phyloP scores from a whole-genome alignment of 1,284 basidiomycete species.

The Apiotrichum veenhuisii region DNA sequence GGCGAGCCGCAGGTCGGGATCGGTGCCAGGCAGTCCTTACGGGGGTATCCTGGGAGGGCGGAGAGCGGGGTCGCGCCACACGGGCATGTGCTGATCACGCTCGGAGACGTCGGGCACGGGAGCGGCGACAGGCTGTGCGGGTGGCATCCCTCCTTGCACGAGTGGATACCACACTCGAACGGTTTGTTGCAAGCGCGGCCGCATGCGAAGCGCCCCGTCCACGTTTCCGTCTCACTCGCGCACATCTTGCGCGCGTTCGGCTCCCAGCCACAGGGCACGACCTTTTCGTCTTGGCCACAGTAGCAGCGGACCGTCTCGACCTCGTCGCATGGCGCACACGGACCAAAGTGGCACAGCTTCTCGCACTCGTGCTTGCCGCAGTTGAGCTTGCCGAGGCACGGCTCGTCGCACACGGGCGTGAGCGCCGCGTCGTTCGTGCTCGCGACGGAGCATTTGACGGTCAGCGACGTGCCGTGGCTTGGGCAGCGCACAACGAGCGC shows the following conservation, averaged over 20 bases:
- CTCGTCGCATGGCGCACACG: conserved; percentile 62
- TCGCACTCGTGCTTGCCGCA: conserved; percentile 64
- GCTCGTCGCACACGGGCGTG: conserved; percentile 62
- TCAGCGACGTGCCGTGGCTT: conserved; percentile 60
- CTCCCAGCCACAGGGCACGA: conserved; percentile 64
- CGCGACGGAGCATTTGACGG: conserved; percentile 60
- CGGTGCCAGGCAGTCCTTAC: conserved; percentile 64
- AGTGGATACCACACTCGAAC: conserved; percentile 72
- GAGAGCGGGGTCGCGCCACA: conserved; percentile 66
- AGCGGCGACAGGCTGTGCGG: conserved; percentile 60
- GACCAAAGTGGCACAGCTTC: conserved; percentile 65
- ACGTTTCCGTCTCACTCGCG: conserved; percentile 46
- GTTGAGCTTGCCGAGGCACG: conserved; percentile 58
- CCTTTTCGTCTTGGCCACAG: conserved; percentile 66
- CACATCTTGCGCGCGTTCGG: conserved; percentile 42
- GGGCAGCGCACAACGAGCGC: conserved; percentile 61
- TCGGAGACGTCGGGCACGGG: conserved; percentile 69
- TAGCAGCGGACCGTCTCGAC: conserved; percentile 63
- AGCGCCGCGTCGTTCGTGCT: conserved; percentile 48
- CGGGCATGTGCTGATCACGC: conserved; percentile 66
- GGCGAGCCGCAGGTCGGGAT: conserved; percentile 70
- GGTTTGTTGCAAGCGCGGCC: conserved; percentile 60
- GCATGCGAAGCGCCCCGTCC: conserved; percentile 71
- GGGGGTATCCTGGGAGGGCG: conserved; percentile 48
- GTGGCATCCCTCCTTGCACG: conserved; percentile 64